A percentile compares a stretch with the other conserved stretches of the same genome.
Evolutionary conservation across 2,329 filamentous ascomycete genomes (phyloP).

Genomic region (Aspergillus fumigatus): DNA sequence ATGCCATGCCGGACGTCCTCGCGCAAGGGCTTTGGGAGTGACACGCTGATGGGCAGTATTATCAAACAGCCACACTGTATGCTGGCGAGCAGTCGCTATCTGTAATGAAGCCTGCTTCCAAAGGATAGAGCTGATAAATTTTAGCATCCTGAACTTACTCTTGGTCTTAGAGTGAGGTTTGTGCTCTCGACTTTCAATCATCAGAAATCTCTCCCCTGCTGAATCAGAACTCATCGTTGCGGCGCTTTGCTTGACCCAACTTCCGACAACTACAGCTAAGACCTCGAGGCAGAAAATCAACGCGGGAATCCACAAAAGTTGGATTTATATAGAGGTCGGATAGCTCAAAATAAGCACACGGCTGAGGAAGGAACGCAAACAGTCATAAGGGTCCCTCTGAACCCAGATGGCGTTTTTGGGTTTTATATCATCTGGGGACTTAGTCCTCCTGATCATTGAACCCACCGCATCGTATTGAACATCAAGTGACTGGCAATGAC

Average conservation of each 20-base stretch:
- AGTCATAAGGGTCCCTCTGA: background rate
- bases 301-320: background rate
- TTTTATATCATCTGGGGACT: background rate
- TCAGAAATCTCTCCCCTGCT: background rate
- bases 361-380: background rate
- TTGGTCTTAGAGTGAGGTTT: conserved; percentile 7
- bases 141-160: conserved; percentile 9
- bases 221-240: background rate
- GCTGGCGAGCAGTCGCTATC: conserved; percentile 56
- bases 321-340: background rate
- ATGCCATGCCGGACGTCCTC: conserved; percentile 55
- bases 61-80: conserved; percentile 85
- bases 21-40: conserved; percentile 31
- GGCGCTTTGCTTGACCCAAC: background rate
- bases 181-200: background rate
- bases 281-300: background rate
- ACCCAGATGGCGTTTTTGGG: background rate
- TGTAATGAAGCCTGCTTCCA: conserved; percentile 55
- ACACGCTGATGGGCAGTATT: conserved; percentile 69
- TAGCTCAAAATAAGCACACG: background rate
- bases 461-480: background rate
- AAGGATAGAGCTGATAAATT: conserved; percentile 30
- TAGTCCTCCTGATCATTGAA: background rate
- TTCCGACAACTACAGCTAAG: background rate
- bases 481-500: background rate